These are phyloP conservation scores for Cystofilobasidium capitatum DNA, from an alignment of 768 basidiomycete genomes.

Conservation along the genomic window DNA sequence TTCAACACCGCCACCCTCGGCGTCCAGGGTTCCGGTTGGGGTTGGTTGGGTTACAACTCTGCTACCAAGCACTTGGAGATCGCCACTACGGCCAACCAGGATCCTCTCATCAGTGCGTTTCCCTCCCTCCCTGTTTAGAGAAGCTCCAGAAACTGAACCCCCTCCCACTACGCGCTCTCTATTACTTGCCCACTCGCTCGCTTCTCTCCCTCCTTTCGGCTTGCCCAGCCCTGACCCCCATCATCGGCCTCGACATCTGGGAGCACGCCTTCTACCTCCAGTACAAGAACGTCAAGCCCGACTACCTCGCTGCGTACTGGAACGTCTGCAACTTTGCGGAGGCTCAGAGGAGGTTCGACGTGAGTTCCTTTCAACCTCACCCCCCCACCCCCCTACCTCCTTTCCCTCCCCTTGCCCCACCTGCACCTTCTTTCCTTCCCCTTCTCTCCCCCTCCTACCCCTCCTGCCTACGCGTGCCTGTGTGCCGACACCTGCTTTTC, in stretches of 20 bases:
- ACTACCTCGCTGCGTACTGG: conserved; percentile 87
- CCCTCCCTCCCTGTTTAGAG: not conserved
- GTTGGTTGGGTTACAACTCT: conserved; percentile 77
- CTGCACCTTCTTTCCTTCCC: no score
- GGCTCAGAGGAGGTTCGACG: conserved; percentile 60
- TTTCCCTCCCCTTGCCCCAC: no score
- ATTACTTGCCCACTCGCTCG: not conserved
- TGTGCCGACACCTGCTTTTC: no score
- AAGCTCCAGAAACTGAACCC: no score
- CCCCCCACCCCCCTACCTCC: no score
- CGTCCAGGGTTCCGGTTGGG: conserved; percentile 93
- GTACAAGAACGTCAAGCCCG: conserved; percentile 79
- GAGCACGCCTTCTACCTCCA: conserved; percentile 75
- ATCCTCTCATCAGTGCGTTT: conserved; percentile 58
- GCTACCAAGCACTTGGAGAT: conserved; percentile 68
- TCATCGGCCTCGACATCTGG: conserved; percentile 87
- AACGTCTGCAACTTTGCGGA: conserved; percentile 92
- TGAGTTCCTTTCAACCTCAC: no score
- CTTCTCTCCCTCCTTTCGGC: not conserved
- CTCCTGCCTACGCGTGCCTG: no score
- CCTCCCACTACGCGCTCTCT: no score
- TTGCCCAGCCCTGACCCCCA: conserved; percentile 59
- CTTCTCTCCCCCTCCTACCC: no score
- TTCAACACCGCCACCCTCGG: conserved; percentile 75
- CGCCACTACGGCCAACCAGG: conserved; percentile 90